Conservation (phyloP, 495 filamentous ascomycete genomes). For the Daldinia decipiens region DNA sequence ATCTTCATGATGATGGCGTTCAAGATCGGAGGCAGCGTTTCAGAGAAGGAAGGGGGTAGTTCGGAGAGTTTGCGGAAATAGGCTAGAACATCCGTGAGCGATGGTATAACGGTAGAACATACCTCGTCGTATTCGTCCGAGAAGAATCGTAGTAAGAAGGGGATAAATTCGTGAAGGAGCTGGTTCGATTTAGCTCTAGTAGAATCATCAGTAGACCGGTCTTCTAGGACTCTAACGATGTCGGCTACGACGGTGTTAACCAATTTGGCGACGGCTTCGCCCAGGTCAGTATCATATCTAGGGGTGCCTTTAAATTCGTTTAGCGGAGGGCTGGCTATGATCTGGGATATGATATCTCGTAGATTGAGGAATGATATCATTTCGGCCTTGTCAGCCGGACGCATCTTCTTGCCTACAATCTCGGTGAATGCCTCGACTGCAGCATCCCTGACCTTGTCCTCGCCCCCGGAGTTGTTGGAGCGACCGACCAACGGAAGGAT, state of each 20-base stretch:
- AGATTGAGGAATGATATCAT: slow-evolving; percentile 92
- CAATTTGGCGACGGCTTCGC: slow-evolving; percentile 93
- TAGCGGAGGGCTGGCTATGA: slow-evolving; percentile 81
- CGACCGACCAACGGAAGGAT: slow-evolving; percentile 82
- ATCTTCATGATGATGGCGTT: slow-evolving; percentile 94
- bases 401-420: slow-evolving; percentile 98
- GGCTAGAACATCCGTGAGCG: slow-evolving; percentile 86
- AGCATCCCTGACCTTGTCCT: slow-evolving; percentile 82
- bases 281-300: slow-evolving; percentile 92
- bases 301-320: slow-evolving; percentile 78
- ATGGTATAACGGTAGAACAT: slow-evolving; percentile 92
- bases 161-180: slow-evolving; percentile 81
- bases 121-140: slow-evolving; percentile 98
- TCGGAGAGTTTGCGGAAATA: slow-evolving; percentile 81
- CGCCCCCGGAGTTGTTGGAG: slow-evolving; percentile 56
- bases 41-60: slow-evolving; percentile 72
- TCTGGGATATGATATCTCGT: slow-evolving; percentile 78
- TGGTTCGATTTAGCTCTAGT: slow-evolving; percentile 73
- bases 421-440: slow-evolving; percentile 94
- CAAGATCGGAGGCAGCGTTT: slow-evolving; percentile 85
- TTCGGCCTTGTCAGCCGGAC: slow-evolving; percentile 86
- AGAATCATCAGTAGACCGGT: slow-evolving; percentile 61
- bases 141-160: slow-evolving; percentile 89
- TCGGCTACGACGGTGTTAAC: slow-evolving; percentile 89
- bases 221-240: slow-evolving; percentile 79